Evolutionary conservation across 1,284 basidiomycete genomes (phyloP).

Genomic region (Tremellales sp.): DNA sequence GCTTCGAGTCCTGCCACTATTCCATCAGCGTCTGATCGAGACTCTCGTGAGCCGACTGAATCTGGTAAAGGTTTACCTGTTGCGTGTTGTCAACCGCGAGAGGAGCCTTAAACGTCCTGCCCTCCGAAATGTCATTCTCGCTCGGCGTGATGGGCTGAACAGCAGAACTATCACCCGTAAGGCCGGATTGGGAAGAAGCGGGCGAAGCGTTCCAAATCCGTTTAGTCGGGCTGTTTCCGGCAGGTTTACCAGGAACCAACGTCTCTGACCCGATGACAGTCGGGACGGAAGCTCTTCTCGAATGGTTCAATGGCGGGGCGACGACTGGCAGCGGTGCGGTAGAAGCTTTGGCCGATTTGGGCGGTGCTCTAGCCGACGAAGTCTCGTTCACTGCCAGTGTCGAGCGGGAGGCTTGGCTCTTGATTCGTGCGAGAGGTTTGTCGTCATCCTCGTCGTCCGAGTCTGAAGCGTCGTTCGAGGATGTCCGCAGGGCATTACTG

Average conservation of each 20-base stretch:
- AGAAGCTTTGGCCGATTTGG: background rate
- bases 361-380: background rate
- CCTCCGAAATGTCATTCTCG: background rate
- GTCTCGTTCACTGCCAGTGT: background rate
- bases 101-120: no score
- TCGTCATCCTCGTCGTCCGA: slow-evolving; percentile 12
- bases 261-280: no score
- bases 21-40: no score
- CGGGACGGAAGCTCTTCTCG: slow-evolving; percentile 2
- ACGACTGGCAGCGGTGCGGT: background rate
- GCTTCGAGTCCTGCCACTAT: no score
- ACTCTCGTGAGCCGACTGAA: no score
- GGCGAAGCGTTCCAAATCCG: slow-evolving; percentile 1
- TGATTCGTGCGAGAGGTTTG: slow-evolving; percentile 10
- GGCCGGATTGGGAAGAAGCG: slow-evolving; percentile 6
- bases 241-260: background rate
- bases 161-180: slow-evolving; percentile 9
- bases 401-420: slow-evolving; percentile 6
- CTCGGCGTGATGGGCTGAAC: slow-evolving; percentile 11
- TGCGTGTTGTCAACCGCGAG: no score
- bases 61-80: no score
- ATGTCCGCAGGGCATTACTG: background rate
- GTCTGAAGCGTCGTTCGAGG: background rate
- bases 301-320: slow-evolving; percentile 1
- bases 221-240: slow-evolving; percentile 6